Evolutionary conservation across 2,329 filamentous ascomycete genomes (phyloP).

Genomic region (Colletotrichum sp.): DNA sequence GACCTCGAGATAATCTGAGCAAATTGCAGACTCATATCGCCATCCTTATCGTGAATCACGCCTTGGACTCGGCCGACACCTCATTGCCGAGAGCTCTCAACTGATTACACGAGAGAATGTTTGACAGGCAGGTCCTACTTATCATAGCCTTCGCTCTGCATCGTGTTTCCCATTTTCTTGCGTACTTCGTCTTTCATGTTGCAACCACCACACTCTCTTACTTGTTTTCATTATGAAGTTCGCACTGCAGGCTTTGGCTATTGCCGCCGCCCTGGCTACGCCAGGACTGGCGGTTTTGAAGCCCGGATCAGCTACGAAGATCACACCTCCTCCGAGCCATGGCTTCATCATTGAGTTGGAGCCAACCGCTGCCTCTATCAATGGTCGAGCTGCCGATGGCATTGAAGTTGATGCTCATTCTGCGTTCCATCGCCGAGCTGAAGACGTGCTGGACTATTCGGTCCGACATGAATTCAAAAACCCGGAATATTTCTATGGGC

Average conservation of each 20-base stretch:
- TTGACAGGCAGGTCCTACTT: not conserved
- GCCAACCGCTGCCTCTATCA: not conserved
- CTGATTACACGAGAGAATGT: not conserved
- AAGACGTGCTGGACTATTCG: constrained; percentile 7
- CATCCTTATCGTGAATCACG: constrained; percentile 6
- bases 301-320: not conserved
- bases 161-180: not conserved
- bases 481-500: constrained; percentile 20
- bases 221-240: not conserved
- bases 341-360: constrained; percentile 14
- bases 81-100: not conserved
- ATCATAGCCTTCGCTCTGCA: not conserved
- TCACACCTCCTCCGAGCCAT: not conserved
- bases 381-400: not conserved
- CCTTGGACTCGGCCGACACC: not conserved
- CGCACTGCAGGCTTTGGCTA: not conserved
- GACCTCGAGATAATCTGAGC: not conserved
- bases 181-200: not conserved
- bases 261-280: not conserved
- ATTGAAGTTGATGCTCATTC: constrained; percentile 1
- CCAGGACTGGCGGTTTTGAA: not conserved
- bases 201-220: not conserved
- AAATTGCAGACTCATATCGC: not conserved
- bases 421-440: constrained; percentile 6
- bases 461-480: constrained; percentile 21